Conservation (phyloP, 2,329 filamentous ascomycete species). For the Cladosporium sp. region DNA sequence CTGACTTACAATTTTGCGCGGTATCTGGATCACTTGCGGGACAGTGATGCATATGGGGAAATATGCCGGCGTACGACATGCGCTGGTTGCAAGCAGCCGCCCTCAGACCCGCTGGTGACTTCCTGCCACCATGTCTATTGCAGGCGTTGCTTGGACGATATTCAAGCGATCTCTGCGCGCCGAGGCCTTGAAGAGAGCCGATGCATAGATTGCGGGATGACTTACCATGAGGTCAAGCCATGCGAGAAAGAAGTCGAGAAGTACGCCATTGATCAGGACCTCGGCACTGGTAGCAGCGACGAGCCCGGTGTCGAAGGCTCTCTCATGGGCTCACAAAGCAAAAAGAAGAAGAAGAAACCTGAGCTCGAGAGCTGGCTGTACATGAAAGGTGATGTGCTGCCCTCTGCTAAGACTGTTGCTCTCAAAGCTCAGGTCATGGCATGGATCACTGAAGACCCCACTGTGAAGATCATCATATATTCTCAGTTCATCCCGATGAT, state of each 20-base stretch:
- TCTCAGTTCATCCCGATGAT: slow-evolving; percentile 53
- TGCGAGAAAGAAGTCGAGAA: slow-evolving; percentile 12
- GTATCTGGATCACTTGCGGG: not conserved
- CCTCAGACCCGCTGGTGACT: slow-evolving; percentile 39
- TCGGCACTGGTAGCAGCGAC: not conserved
- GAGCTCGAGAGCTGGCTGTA: slow-evolving; percentile 34
- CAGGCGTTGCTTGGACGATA: slow-evolving; percentile 37
- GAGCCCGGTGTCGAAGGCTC: not conserved
- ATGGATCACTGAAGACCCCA: slow-evolving; percentile 39
- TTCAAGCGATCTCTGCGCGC: slow-evolving; percentile 26
- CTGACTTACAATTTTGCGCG: not conserved
- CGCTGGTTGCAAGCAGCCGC: slow-evolving; percentile 36
- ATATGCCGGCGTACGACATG: slow-evolving; percentile 33
- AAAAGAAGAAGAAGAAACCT: slow-evolving; percentile 12
- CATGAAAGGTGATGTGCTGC: slow-evolving; percentile 33
- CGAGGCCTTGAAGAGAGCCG: slow-evolving; percentile 19
- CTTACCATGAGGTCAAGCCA: slow-evolving; percentile 19
- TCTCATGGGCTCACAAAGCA: not conserved
- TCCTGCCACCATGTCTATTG: slow-evolving; percentile 54
- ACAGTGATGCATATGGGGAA: not conserved
- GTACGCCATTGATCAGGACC: not conserved
- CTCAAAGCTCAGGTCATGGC: slow-evolving; percentile 41
- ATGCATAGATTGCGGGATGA: slow-evolving; percentile 32
- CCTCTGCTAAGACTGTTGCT: slow-evolving; percentile 41
- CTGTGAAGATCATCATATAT: slow-evolving; percentile 55